These are phyloP conservation scores for Ustilago trichophora DNA, from an alignment of 1,284 basidiomycete genomes.

Conservation along the genomic window DNA sequence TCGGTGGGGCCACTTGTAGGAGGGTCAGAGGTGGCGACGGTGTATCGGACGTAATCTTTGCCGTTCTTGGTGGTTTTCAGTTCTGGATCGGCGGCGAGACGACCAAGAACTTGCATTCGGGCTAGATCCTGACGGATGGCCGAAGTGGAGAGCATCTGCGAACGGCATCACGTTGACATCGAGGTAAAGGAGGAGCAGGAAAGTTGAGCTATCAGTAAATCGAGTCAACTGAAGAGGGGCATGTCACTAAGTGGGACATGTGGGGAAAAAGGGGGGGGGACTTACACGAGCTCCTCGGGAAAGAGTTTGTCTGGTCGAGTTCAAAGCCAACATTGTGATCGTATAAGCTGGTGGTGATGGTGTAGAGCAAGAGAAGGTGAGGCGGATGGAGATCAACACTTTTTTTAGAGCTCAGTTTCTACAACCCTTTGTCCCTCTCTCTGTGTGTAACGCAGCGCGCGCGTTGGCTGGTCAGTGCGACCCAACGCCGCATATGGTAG, in stretches of 20 bases:
- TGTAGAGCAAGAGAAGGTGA: background rate
- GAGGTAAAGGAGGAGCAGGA: no score
- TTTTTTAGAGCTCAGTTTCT: conserved; percentile 25
- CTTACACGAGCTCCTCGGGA: conserved; percentile 23
- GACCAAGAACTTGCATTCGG: conserved; percentile 63
- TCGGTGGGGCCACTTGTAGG: conserved; percentile 54
- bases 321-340: conserved; percentile 20
- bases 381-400: conserved; percentile 4
- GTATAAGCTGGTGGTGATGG: background rate
- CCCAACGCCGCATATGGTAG: background rate
- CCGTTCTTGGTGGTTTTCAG: conserved; percentile 58
- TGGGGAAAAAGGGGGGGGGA: background rate
- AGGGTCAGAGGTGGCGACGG: conserved; percentile 60
- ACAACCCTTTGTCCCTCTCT: background rate
- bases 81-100: conserved; percentile 62
- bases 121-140: conserved; percentile 49
- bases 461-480: background rate
- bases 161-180: no score
- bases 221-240: no score
- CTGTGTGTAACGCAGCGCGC: conserved; percentile 3
- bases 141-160: conserved; percentile 56
- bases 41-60: conserved; percentile 65
- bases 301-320: conserved; percentile 24
- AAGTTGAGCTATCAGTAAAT: no score
- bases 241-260: no score